phyloP scores from a whole-genome alignment of 2,329 filamentous ascomycete species.

The Stachybotrys chlorohalonatus region DNA sequence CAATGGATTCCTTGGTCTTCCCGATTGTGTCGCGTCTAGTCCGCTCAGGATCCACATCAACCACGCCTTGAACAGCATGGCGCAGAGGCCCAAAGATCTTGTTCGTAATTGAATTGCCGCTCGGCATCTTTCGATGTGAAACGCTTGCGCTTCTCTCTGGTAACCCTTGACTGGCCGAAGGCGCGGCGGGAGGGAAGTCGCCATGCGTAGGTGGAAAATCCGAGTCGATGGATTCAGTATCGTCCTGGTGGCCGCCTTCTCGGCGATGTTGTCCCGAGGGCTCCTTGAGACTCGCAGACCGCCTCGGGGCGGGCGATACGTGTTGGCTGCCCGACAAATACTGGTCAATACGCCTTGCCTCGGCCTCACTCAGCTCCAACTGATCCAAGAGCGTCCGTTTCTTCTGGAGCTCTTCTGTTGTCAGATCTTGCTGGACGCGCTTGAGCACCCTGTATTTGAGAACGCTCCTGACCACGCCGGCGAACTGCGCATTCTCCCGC shows the following conservation, averaged over 20 bases:
- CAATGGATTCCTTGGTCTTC: slow-evolving; percentile 84
- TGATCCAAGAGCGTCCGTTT: slow-evolving; percentile 76
- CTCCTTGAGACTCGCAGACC: slow-evolving; percentile 55
- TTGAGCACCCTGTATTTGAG: slow-evolving; percentile 86
- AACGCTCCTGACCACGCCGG: slow-evolving; percentile 83
- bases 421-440: slow-evolving; percentile 95
- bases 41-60: slow-evolving; percentile 90
- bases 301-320: slow-evolving; percentile 48
- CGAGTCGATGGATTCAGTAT: slow-evolving; percentile 86
- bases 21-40: slow-evolving; percentile 89
- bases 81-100: slow-evolving; percentile 94
- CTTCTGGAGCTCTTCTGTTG: slow-evolving; percentile 82
- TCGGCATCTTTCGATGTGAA: slow-evolving; percentile 69
- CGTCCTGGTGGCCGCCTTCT: slow-evolving; percentile 52
- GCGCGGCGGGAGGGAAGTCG: slow-evolving; percentile 51
- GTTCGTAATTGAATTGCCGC: slow-evolving; percentile 82
- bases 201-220: slow-evolving; percentile 89
- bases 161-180: slow-evolving; percentile 66
- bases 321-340: slow-evolving; percentile 72
- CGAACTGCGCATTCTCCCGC: slow-evolving; percentile 95
- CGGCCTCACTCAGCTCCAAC: slow-evolving; percentile 85
- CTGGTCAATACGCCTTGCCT: slow-evolving; percentile 88
- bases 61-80: slow-evolving; percentile 92
- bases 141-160: slow-evolving; percentile 42
- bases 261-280: slow-evolving; percentile 37